phyloP scores from a whole-genome alignment of 768 basidiomycete species.

The Xerocomus spinulosus region DNA sequence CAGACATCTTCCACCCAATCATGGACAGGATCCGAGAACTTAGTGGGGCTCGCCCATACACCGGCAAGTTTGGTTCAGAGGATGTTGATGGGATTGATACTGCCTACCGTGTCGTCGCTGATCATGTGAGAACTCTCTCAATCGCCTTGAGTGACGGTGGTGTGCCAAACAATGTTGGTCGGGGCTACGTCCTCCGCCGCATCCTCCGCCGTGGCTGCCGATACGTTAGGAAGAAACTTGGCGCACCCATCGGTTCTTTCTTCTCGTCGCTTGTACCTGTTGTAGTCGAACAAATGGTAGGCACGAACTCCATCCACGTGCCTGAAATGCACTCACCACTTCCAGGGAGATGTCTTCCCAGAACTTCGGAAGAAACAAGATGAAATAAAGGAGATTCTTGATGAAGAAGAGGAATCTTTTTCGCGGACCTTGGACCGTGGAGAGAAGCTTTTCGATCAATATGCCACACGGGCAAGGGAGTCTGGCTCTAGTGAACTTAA shows the following conservation, averaged over 20 bases:
- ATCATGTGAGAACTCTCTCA: constrained; percentile 92
- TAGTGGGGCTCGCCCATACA: constrained; percentile 82
- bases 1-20: constrained; percentile 89
- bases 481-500: constrained; percentile 61
- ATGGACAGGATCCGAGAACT: constrained; percentile 84
- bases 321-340: constrained; percentile 8
- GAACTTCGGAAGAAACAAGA: constrained; percentile 80
- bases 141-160: constrained; percentile 97
- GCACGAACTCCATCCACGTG: constrained; percentile 13
- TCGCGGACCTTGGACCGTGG: constrained; percentile 96
- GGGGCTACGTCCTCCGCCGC: constrained; percentile 94
- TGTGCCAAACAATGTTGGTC: constrained; percentile 91
- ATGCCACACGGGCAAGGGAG: constrained; percentile 63
- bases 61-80: constrained; percentile 92
- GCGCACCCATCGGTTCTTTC: constrained; percentile 88
- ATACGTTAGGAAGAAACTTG: constrained; percentile 92
- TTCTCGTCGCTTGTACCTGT: constrained; percentile 91
- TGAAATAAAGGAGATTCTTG: constrained; percentile 90
- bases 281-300: constrained; percentile 83
- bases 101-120: constrained; percentile 94
- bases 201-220: constrained; percentile 93
- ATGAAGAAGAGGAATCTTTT: constrained; percentile 98
- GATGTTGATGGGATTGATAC: constrained; percentile 94
- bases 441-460: constrained; percentile 92
- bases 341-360: constrained; percentile 82